phyloP scores from a whole-genome alignment of 805 yeast genomes.

The Metschnikowia anglica region DNA sequence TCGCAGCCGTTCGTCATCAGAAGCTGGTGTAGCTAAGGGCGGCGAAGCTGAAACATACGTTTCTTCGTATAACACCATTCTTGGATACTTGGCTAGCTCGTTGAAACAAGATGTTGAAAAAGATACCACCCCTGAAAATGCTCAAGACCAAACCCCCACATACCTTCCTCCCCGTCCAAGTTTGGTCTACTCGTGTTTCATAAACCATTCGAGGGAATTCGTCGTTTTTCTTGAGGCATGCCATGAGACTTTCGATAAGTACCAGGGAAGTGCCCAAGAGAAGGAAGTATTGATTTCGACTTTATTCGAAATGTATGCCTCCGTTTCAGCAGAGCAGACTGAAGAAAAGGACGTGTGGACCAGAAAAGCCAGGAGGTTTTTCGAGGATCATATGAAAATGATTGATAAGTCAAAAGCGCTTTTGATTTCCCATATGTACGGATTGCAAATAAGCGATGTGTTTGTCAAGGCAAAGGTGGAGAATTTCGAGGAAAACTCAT shows the following conservation, averaged over 20 bases:
- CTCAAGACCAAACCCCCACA: constrained; percentile 44
- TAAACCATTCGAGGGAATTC: constrained; percentile 83
- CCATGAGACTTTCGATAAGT: constrained; percentile 69
- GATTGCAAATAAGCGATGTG: constrained; percentile 44
- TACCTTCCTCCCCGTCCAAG: constrained; percentile 92
- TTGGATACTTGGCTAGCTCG: constrained; percentile 18
- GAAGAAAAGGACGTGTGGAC: constrained; percentile 56
- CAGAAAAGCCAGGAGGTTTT: constrained; percentile 56
- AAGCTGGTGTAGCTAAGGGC: constrained; percentile 14
- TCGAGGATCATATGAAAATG: constrained; percentile 45
- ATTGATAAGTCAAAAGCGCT: constrained; percentile 57
- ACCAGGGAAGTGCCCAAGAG: constrained; percentile 70
- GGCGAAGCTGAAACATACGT: constrained; percentile 5
- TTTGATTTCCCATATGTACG: constrained; percentile 57
- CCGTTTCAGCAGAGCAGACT: constrained; percentile 43
- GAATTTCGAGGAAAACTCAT: constrained; percentile 52
- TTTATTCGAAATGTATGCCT: constrained; percentile 75
- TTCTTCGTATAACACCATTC: constrained; percentile 19
- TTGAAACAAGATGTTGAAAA: constrained; percentile 4
- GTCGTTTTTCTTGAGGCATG: constrained; percentile 93
- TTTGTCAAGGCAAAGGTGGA: constrained; percentile 40
- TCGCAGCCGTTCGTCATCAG: constrained; percentile 13
- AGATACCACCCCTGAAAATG: constrained; percentile 1
- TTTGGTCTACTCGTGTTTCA: constrained; percentile 80
- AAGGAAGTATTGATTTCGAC: constrained; percentile 73